Conservation (phyloP, 495 filamentous ascomycete genomes). For the Hypoxylon crocopeplum region DNA sequence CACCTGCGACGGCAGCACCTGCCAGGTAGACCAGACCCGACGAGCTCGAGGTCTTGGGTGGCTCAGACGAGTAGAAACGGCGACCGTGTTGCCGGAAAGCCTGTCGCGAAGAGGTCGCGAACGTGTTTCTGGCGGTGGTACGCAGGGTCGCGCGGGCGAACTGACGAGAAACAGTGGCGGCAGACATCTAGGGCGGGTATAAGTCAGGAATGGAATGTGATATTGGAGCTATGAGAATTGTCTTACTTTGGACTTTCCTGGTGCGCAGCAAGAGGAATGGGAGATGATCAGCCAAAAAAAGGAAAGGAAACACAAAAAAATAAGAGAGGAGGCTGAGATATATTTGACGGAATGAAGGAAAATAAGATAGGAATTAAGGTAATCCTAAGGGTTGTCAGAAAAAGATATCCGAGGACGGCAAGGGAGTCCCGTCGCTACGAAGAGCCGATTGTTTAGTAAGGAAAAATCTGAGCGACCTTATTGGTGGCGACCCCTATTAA, state of each 20-base stretch:
- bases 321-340: conserved; percentile 10
- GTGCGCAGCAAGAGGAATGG: conserved; percentile 27
- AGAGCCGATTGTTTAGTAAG: conserved; percentile 28
- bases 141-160: conserved; percentile 66
- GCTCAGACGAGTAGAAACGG: conserved; percentile 78
- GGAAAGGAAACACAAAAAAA: conserved; percentile 22
- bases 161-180: conserved; percentile 51
- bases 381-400: conserved; percentile 15
- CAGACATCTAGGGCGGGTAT: conserved; percentile 61
- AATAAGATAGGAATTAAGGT: conserved; percentile 27
- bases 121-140: conserved; percentile 56
- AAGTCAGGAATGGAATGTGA: conserved; percentile 33
- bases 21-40: conserved; percentile 50
- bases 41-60: conserved; percentile 63
- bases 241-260: conserved; percentile 34
- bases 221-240: conserved; percentile 15
- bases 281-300: conserved; percentile 25
- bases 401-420: conserved; percentile 32
- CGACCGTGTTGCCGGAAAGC: conserved; percentile 69
- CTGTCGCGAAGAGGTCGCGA: conserved; percentile 59
- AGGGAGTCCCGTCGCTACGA: not conserved
- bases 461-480: conserved; percentile 20
- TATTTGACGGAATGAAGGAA: conserved; percentile 17
- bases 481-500: conserved; percentile 16
- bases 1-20: conserved; percentile 64